Conservation (phyloP, 2,329 filamentous ascomycete species). For the Calonectria hongkongensis region DNA sequence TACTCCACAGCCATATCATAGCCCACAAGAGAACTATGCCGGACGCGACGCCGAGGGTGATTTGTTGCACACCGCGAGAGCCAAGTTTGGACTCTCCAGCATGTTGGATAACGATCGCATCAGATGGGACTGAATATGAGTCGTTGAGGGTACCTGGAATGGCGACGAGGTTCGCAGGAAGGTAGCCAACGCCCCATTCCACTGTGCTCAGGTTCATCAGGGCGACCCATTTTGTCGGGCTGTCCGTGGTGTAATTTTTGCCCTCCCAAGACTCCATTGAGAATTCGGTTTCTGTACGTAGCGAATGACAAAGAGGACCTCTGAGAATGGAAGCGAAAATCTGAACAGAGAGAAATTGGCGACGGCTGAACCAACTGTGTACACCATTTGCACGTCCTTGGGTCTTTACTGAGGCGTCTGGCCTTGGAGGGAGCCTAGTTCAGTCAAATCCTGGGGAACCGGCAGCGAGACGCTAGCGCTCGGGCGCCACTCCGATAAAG, state of each 20-base stretch:
- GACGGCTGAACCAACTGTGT: neutral
- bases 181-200: conserved; percentile 40
- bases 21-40: conserved; percentile 34
- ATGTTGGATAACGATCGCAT: conserved; percentile 36
- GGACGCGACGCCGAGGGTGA: conserved; percentile 34
- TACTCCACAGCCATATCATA: conserved; percentile 16
- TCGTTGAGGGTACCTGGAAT: conserved; percentile 34
- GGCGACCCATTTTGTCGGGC: conserved; percentile 36
- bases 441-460: neutral
- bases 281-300: neutral
- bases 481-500: neutral
- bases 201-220: conserved; percentile 41
- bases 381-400: neutral
- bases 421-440: neutral
- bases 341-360: neutral
- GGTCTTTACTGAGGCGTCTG: neutral
- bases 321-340: neutral
- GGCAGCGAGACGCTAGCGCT: neutral
- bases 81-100: conserved; percentile 14
- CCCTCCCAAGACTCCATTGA: conserved; percentile 39
- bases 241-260: conserved; percentile 35
- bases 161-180: conserved; percentile 37
- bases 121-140: conserved; percentile 14
- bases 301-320: neutral
- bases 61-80: conserved; percentile 16